phyloP scores from a whole-genome alignment of 805 yeast genomes.

The Starmerella tilneyi region DNA sequence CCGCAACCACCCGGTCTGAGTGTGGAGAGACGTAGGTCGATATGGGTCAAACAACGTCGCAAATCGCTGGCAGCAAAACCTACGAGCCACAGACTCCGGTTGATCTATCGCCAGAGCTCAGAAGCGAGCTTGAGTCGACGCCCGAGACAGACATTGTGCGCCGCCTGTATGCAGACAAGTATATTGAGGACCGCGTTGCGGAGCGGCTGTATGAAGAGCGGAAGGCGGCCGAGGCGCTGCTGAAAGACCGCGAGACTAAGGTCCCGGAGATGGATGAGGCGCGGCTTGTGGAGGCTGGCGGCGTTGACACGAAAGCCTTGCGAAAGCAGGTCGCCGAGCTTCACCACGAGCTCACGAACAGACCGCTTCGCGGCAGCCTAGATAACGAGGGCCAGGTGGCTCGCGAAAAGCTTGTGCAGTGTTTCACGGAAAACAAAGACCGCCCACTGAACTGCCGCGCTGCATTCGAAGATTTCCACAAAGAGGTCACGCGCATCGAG shows the following conservation, averaged over 20 bases:
- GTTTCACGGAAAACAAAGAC: conserved; percentile 27
- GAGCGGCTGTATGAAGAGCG: conserved; percentile 29
- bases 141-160: conserved; percentile 34
- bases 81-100: conserved; percentile 30
- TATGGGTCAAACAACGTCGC: conserved; percentile 29
- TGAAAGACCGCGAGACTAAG: conserved; percentile 21
- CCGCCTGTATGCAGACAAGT: conserved; percentile 28
- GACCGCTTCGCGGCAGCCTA: conserved; percentile 29
- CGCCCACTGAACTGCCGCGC: conserved; percentile 30
- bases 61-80: conserved; percentile 25
- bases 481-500: conserved; percentile 18
- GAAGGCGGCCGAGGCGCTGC: conserved; percentile 27
- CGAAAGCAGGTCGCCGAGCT: conserved; percentile 27
- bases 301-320: conserved; percentile 21
- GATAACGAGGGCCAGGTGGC: conserved; percentile 26
- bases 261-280: conserved; percentile 17
- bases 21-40: conserved; percentile 1
- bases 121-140: conserved; percentile 29
- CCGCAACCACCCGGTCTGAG: neutral
- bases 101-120: conserved; percentile 25
- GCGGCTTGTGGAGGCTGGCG: conserved; percentile 15
- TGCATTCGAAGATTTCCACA: conserved; percentile 27
- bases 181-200: conserved; percentile 32
- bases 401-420: conserved; percentile 28
- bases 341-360: conserved; percentile 26